phyloP scores from a whole-genome alignment of 257 asterid genomes.

The Solanum medicagineum region DNA sequence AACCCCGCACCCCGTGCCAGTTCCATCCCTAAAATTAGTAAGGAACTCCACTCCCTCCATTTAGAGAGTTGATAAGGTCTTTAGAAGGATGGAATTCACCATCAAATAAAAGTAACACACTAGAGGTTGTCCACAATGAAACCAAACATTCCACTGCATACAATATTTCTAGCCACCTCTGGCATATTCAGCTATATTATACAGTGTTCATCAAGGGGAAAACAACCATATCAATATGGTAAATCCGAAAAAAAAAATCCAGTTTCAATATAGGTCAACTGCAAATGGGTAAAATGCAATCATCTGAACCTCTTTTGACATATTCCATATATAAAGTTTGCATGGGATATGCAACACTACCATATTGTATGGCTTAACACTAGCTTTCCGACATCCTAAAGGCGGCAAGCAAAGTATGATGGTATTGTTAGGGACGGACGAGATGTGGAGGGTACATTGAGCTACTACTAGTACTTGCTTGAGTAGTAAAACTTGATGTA shows the following conservation, averaged over 20 bases:
- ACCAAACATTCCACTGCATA: background rate
- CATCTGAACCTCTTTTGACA: background rate
- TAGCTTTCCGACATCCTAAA: background rate
- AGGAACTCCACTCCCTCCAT: background rate
- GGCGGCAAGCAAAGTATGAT: background rate
- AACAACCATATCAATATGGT: background rate
- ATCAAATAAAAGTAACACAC: background rate
- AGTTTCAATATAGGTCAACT: background rate
- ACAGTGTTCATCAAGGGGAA: background rate
- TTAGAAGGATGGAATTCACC: background rate
- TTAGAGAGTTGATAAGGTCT: background rate
- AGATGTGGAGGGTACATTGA: constrained; percentile 31
- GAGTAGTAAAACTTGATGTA: constrained; percentile 32
- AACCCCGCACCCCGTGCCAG: background rate
- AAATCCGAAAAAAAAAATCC: background rate
- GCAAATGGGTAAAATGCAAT: background rate
- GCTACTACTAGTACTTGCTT: constrained; percentile 55
- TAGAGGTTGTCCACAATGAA: background rate
- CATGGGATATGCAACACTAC: background rate
- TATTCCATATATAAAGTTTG: background rate
- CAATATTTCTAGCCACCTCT: constrained; percentile 1
- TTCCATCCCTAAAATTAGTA: background rate
- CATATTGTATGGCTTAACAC: background rate
- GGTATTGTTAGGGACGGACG: constrained; percentile 16
- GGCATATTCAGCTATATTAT: background rate